phyloP scores from a whole-genome alignment of 495 filamentous ascomycete species.

The Xylaria palmicola region DNA sequence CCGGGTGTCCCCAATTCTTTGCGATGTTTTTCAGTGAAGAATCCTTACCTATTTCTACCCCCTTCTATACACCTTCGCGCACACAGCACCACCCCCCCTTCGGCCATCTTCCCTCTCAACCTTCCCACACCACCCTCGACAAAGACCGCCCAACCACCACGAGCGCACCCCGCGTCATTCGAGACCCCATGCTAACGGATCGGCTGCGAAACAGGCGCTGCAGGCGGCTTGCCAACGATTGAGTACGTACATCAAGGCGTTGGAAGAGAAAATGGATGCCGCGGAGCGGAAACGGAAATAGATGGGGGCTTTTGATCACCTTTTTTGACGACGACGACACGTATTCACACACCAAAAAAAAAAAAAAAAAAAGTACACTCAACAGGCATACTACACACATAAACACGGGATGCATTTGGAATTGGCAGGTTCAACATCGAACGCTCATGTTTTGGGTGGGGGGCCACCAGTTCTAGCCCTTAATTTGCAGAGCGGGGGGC shows the following conservation, averaged over 20 bases:
- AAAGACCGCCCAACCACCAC: background rate
- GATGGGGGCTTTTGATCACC: slow-evolving; percentile 15
- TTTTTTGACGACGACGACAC: too few species aligned
- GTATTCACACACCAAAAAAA: too few species aligned
- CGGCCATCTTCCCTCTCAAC: slow-evolving; percentile 16
- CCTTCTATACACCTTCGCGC: background rate
- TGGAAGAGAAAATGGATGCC: slow-evolving; percentile 80
- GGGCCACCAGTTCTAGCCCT: background rate
- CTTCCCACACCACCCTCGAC: background rate
- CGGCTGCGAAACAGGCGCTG: slow-evolving; percentile 61
- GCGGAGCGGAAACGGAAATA: slow-evolving; percentile 53
- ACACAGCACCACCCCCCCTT: slow-evolving; percentile 1
- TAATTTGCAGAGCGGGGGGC: background rate
- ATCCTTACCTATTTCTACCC: slow-evolving; percentile 2
- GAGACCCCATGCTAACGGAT: slow-evolving; percentile 6
- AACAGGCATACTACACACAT: too few species aligned
- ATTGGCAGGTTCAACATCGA: background rate
- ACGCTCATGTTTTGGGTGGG: too few species aligned
- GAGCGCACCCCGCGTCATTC: slow-evolving; percentile 8
- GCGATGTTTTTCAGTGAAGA: slow-evolving; percentile 17
- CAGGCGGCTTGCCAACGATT: slow-evolving; percentile 85
- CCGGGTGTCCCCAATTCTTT: slow-evolving; percentile 15
- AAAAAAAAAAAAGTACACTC: too few species aligned
- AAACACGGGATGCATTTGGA: slow-evolving; percentile 10
- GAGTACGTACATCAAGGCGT: slow-evolving; percentile 72